Conservation (phyloP, 78 protist species). For the Isochrysis galbana region DNA sequence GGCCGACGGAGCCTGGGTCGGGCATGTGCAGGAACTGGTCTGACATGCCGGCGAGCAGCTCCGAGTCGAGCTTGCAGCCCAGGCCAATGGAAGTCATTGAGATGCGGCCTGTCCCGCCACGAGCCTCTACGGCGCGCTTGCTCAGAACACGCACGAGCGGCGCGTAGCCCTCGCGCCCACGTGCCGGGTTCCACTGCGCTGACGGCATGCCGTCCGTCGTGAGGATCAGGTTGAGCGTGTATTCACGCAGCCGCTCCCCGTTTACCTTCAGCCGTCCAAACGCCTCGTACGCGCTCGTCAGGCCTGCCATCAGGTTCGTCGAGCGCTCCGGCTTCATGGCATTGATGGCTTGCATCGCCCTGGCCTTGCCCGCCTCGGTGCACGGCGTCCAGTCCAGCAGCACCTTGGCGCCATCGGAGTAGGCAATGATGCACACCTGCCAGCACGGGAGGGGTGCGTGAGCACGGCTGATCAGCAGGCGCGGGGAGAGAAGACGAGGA, state of each 20-base stretch:
- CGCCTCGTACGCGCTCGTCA: not conserved
- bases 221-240: not conserved
- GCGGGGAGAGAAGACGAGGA: not conserved
- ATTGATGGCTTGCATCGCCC: not conserved
- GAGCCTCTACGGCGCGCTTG: not conserved
- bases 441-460: not conserved
- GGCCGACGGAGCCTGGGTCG: not conserved
- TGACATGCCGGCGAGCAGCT: not conserved
- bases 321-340: not conserved
- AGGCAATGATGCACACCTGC: not conserved
- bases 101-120: not conserved
- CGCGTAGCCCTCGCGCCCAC: not conserved
- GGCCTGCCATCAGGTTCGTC: not conserved
- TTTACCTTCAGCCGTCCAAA: not conserved
- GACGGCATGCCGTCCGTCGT: not conserved
- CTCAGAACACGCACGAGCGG: not conserved
- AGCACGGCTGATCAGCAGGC: not conserved
- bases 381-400: not conserved
- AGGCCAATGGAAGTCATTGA: not conserved
- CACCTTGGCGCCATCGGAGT: not conserved
- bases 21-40: not conserved
- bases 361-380: not conserved
- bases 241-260: not conserved
- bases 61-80: not conserved
- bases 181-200: not conserved